These are phyloP conservation scores for Tuber magnatum DNA, from an alignment of 495 filamentous ascomycete species.

Conservation along the genomic window DNA sequence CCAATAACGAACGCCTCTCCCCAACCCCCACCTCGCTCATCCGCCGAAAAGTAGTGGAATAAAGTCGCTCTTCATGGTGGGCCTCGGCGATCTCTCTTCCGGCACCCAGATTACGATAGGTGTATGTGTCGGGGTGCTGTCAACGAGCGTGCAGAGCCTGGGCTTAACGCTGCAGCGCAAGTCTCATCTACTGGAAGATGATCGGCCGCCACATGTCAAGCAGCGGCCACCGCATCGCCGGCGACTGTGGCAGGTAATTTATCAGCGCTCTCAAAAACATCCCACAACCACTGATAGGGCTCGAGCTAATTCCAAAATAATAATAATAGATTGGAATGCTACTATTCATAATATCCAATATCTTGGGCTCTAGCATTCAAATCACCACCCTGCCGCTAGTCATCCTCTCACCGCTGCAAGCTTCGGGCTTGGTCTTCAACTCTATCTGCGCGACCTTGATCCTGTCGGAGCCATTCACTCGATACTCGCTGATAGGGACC, in stretches of 20 bases:
- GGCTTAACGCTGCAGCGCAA: slow-evolving; percentile 98
- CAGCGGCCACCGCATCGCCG: slow-evolving; percentile 82
- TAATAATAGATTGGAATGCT: slow-evolving; percentile 67
- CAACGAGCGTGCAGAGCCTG: slow-evolving; percentile 87
- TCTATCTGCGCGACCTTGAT: slow-evolving; percentile 93
- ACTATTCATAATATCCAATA: slow-evolving; percentile 91
- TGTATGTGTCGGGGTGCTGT: slow-evolving; percentile 83
- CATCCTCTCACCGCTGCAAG: slow-evolving; percentile 90
- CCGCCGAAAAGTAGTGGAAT: neutral
- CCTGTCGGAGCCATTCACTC: slow-evolving; percentile 87
- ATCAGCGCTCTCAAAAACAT: neutral
- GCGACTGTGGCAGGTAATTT: slow-evolving; percentile 77
- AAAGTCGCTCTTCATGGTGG: slow-evolving; percentile 45
- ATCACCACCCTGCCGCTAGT: slow-evolving; percentile 94
- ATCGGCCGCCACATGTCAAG: slow-evolving; percentile 58
- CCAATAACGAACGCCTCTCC: neutral
- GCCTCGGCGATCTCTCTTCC: slow-evolving; percentile 75
- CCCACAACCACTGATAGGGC: neutral
- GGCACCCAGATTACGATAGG: slow-evolving; percentile 86
- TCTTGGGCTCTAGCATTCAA: slow-evolving; percentile 91
- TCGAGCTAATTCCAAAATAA: neutral
- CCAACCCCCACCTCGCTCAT: neutral
- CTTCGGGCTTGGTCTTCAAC: slow-evolving; percentile 95
- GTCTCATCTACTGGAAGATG: slow-evolving; percentile 95
- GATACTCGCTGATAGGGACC: slow-evolving; percentile 82